phyloP scores from a whole-genome alignment of 441 rosid species.

The Croton laevigatus region DNA sequence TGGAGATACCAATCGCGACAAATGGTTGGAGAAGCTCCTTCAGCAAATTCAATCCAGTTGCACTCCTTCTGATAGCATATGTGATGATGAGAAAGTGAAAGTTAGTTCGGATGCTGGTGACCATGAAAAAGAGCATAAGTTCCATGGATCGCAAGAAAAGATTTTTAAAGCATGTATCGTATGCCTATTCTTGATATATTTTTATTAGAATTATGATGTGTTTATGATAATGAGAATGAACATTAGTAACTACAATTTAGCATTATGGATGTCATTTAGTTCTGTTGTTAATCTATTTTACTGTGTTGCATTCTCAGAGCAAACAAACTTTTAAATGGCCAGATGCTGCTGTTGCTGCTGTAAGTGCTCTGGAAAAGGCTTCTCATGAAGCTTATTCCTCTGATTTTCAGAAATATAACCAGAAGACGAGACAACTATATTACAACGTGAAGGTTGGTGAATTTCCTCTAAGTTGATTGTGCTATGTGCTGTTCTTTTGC shows the following conservation, averaged over 20 bases:
- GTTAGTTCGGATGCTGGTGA: constrained; percentile 32
- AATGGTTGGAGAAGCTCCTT: constrained; percentile 86
- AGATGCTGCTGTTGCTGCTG: constrained; percentile 78
- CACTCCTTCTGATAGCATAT: constrained; percentile 35
- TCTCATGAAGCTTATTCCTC: constrained; percentile 66
- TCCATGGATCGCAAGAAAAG: constrained; percentile 43
- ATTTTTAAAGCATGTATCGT: constrained; percentile 36
- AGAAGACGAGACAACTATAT: constrained; percentile 71
- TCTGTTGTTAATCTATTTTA: neutral
- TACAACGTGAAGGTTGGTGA: constrained; percentile 81
- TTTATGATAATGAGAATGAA: constrained; percentile 3
- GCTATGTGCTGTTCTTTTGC: neutral
- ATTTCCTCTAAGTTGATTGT: neutral
- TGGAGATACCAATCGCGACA: constrained; percentile 78
- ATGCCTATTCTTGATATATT: constrained; percentile 1
- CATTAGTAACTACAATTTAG: neutral
- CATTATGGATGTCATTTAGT: neutral
- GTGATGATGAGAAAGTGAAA: constrained; percentile 41
- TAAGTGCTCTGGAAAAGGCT: constrained; percentile 79
- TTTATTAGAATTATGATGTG: neutral
- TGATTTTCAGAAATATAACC: constrained; percentile 87
- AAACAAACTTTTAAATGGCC: constrained; percentile 70
- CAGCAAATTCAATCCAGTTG: constrained; percentile 67
- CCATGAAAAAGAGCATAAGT: constrained; percentile 30
- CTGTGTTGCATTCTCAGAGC: constrained; percentile 36